A percentile compares a stretch with the other conserved stretches of the same genome.
Evolutionary conservation across 257 asterid species (phyloP).

Genomic region (Capsicum rhomboideum): DNA sequence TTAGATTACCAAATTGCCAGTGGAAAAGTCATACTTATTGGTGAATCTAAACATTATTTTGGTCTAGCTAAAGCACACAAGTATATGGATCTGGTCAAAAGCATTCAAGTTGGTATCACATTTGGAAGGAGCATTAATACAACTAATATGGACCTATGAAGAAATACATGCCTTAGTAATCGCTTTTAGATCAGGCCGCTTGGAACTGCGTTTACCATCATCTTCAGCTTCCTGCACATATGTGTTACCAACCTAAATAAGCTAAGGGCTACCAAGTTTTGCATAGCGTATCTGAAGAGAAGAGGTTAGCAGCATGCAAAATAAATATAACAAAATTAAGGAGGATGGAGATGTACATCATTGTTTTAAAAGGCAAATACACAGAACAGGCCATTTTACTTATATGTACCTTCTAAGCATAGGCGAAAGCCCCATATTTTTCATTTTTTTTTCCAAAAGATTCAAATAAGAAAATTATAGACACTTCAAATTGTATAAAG

Average conservation of each 20-base stretch:
- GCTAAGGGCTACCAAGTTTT: not conserved
- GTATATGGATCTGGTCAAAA: not conserved
- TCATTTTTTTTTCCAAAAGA: not conserved
- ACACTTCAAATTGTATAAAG: not conserved
- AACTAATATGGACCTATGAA: not conserved
- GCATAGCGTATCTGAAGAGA: not conserved
- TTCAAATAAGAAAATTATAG: not conserved
- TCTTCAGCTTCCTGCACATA: constrained; percentile 36
- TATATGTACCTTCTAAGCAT: not conserved
- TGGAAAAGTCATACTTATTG: not conserved
- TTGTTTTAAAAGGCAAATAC: not conserved
- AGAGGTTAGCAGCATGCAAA: not conserved
- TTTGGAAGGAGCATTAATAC: not conserved
- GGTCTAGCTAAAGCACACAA: not conserved
- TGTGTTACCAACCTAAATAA: not conserved
- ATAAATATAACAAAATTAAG: not conserved
- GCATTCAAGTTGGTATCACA: not conserved
- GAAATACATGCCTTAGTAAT: constrained; percentile 41
- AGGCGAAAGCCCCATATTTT: not conserved
- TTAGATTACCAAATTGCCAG: not conserved
- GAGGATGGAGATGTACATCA: not conserved
- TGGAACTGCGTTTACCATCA: constrained; percentile 27
- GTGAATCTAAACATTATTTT: not conserved
- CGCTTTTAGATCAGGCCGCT: constrained; percentile 90
- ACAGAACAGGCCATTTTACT: not conserved